Percentiles rank a stretch among this genome's conserved stretches.
phyloP scores from a whole-genome alignment of 2,329 filamentous ascomycete species.

The Cyphellophora europaea region DNA sequence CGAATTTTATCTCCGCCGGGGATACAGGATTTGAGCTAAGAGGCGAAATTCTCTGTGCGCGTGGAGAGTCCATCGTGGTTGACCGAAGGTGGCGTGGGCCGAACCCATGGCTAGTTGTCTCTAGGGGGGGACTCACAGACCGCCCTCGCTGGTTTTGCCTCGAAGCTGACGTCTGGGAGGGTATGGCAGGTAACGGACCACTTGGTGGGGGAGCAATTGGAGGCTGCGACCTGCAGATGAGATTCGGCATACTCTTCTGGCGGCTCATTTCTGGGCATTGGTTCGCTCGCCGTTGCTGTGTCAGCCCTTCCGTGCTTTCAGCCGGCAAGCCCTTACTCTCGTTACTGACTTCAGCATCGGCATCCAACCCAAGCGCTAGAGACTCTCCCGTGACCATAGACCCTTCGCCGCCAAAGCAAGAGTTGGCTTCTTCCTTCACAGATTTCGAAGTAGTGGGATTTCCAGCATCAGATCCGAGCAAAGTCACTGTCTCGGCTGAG shows the following conservation, averaged over 20 bases:
- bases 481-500: conserved; percentile 5
- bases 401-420: no score
- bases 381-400: background rate
- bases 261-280: conserved; percentile 1
- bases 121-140: background rate
- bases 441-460: background rate
- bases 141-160: conserved; percentile 1
- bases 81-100: no score
- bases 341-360: no score
- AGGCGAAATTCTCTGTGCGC: background rate
- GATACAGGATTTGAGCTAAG: background rate
- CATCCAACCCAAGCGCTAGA: no score
- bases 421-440: no score
- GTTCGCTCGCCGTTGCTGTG: background rate
- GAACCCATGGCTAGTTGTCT: conserved; percentile 3
- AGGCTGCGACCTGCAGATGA: conserved; percentile 3
- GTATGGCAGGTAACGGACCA: conserved; percentile 12
- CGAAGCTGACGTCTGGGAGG: conserved; percentile 1
- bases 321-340: background rate
- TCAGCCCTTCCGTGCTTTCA: background rate
- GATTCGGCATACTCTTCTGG: conserved; percentile 13
- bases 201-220: conserved; percentile 12
- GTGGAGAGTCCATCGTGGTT: conserved; percentile 1
- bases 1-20: conserved; percentile 1
- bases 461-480: background rate